Evolutionary conservation across 208 protist species (phyloP), one percentile per base, ranked within the genome.

Genomic region (Leishmania amazonensis): DNA sequence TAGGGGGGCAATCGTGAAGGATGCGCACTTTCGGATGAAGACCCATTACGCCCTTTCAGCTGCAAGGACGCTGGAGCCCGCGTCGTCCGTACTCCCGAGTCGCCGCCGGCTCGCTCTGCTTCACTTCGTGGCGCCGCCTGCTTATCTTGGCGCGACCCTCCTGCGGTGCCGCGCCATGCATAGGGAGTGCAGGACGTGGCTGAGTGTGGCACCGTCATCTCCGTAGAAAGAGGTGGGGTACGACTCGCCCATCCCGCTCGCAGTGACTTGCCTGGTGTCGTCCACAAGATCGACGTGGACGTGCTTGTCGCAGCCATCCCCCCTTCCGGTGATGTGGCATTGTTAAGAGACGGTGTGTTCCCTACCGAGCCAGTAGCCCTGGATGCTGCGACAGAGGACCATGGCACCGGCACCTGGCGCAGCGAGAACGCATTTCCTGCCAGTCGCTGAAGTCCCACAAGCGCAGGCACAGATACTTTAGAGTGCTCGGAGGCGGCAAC

Each of bases 351-450:
- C 35, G 21, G 13, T 7, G 42, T 51, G 24, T 9, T 51, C 42
- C 19, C 21, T 68, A 31, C 3, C 62, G 31, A 35, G 5, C 9
- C 62, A 42, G n/a, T 40, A 68, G 13, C 5, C 9, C 11, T 40
- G 31, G 15, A 7, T 68, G 31, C 31, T 35, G 15, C 62, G 31
- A 9, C 62, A 68, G 15, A 68, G 62, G 62, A 2, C 62, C 64
- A 64, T 38, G 75, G 75, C 67, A 58, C 75, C 6, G 74, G 28
- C 35, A 79, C 28, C 42, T 84, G 65, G 21, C 57, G 81, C 57
- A 84, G 74, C 19, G 81, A 70, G 31, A 84, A 84, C 31, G 40
- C 75, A 49, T 84, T 84, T n/a, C 81, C 81, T 7, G 53, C 75
- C 7, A 79, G 54, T 11, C 75, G 65, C 57, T 84, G 81, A 28